Evolutionary conservation across 306 rosid species (phyloP), one percentile per base, ranked within the genome.

Genomic region (Vigna trinervia): DNA sequence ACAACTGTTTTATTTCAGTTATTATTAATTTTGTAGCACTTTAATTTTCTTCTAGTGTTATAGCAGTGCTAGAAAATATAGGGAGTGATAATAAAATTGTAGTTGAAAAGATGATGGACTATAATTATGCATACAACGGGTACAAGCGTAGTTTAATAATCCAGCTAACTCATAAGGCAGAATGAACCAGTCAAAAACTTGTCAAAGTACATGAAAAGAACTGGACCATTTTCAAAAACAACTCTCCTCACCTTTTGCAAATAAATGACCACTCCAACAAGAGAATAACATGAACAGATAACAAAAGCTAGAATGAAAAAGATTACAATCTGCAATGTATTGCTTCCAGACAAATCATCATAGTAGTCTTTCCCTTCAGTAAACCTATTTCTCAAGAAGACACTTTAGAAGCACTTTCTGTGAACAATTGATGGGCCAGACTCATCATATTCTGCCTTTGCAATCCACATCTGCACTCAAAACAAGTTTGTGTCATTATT

Each of bases 351-450:
- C 60, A 83, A 80, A 77, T 50, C 74, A 82, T 48, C 51, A 68
- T 75, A 78, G 68, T 41, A 76, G 81, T 66, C 68, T 81, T 76
- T 66, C 82, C 78, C 81, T 78, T 81, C 80, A 75, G 82, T 61
- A 80, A 75, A 73, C 84, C 88, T 82, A 75, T 64, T 71, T 78
- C 75, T 74, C 77, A 30, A 48, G 39, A 56, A 48, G 39, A 56
- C 83, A 76, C 4, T 57, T 78, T 90, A 95, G 90, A 94, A 94
- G 97, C 98, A 95, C 81, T 95, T 95, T 92, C 98, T 87, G 73
- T 95, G 97, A 73, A 95, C 98, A 73, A 95, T 95, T 45, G 98
- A 95, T 64, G 98, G 98, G 15, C 98, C 98, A 14, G 98, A 92
- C 77, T 95, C 98, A 6, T 95, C 98, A 57, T 95, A 95, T 87